phyloP scores from a whole-genome alignment of 2,329 filamentous ascomycete species.

The Arthrobotrys conoides region DNA sequence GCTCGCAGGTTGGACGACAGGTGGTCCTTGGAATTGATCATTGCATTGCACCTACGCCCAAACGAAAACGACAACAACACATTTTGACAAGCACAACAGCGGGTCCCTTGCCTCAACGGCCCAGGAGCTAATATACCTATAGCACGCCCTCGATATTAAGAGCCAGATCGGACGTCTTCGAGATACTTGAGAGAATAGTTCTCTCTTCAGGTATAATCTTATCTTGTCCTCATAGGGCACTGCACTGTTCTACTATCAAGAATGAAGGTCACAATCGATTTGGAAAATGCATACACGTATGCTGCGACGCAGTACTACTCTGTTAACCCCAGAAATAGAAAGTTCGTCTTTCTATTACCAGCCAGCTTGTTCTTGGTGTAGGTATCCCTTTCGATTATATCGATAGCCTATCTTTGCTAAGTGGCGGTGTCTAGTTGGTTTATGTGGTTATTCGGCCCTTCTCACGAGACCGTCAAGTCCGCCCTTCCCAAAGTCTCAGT shows the following conservation, averaged over 20 bases:
- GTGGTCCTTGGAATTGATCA: constrained; percentile 14
- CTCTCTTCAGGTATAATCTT: neutral
- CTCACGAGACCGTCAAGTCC: constrained; percentile 45
- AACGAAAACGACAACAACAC: constrained; percentile 25
- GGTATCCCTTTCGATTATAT: neutral
- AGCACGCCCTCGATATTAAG: constrained; percentile 29
- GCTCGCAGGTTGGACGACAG: constrained; percentile 14
- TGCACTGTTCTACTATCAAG: neutral
- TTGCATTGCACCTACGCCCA: neutral
- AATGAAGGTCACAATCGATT: constrained; percentile 51
- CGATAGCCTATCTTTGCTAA: constrained; percentile 2
- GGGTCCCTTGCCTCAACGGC: constrained; percentile 10
- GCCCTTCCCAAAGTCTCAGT: constrained; percentile 53
- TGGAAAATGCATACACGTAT: constrained; percentile 39
- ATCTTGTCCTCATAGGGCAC: neutral
- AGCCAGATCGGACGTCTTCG: constrained; percentile 1
- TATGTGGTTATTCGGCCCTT: constrained; percentile 54
- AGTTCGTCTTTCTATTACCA: constrained; percentile 53
- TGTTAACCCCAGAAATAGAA: constrained; percentile 53
- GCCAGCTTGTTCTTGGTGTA: constrained; percentile 47
- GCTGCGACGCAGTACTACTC: constrained; percentile 54
- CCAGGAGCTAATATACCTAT: constrained; percentile 21
- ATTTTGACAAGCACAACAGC: constrained; percentile 15
- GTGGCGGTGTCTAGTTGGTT: constrained; percentile 33
- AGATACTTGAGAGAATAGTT: neutral